phyloP scores from a whole-genome alignment of 169 alveolate genomes.

The Eimeria acervulina region DNA sequence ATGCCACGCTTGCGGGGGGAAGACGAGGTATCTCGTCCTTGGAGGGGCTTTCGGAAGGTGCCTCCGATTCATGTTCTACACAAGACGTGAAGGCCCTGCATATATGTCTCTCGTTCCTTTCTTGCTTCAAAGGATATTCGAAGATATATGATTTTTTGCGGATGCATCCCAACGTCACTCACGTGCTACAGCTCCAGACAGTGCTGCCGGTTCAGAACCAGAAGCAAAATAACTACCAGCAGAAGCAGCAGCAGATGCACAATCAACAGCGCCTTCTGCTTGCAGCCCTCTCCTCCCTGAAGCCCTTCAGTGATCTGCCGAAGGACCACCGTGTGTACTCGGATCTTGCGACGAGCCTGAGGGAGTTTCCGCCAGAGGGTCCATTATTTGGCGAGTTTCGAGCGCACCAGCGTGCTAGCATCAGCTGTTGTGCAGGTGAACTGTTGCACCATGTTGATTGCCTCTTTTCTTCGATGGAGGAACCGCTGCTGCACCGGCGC shows the following conservation, averaged over 20 bases:
- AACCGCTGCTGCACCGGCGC: conserved; percentile 16
- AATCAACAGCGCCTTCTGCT: conserved; percentile 54
- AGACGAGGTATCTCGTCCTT: neutral
- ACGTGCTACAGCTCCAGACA: conserved; percentile 68
- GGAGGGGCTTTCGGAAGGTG: neutral
- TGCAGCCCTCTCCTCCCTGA: conserved; percentile 41
- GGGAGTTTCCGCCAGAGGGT: conserved; percentile 23
- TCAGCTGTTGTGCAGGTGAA: neutral
- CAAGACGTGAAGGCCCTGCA: conserved; percentile 52
- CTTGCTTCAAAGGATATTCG: conserved; percentile 27
- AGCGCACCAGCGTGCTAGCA: neutral
- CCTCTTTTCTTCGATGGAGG: conserved; percentile 43
- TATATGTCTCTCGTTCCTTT: conserved; percentile 29
- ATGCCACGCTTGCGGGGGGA: conserved; percentile 44
- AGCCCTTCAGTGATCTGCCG: conserved; percentile 25
- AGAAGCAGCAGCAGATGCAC: neutral
- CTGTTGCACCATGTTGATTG: conserved; percentile 24
- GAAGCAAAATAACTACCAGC: conserved; percentile 20
- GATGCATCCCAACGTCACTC: conserved; percentile 13
- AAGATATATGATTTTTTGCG: neutral
- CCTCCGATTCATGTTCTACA: neutral
- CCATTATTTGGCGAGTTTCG: neutral
- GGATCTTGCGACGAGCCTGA: conserved; percentile 47
- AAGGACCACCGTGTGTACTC: neutral
- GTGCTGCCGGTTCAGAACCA: conserved; percentile 3